Evolutionary conservation across 129 eudicot genomes (phyloP).

Genomic region (Erigeron canadensis): DNA sequence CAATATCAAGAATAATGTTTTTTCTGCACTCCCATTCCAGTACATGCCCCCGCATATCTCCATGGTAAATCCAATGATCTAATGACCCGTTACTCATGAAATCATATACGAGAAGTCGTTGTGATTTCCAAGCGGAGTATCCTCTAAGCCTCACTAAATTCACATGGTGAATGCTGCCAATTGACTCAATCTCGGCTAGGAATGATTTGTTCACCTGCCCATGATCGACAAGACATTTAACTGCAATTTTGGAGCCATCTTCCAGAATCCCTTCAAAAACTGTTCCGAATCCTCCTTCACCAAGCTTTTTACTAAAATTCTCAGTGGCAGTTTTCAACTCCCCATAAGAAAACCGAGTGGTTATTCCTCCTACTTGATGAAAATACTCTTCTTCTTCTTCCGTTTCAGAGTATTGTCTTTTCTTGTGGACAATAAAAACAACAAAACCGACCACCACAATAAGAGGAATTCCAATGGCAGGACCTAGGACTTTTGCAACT

Average conservation of each 20-base stretch:
- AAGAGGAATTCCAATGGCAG: neutral
- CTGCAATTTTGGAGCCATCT: slow-evolving; percentile 39
- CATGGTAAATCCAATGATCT: slow-evolving; percentile 41
- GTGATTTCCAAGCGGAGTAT: too few relatives aligned
- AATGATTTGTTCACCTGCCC: slow-evolving; percentile 42
- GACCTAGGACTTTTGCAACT: neutral
- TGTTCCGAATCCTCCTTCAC: slow-evolving; percentile 52
- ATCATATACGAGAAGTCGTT: too few relatives aligned
- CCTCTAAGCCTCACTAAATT: too few relatives aligned
- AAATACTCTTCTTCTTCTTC: slow-evolving; percentile 46
- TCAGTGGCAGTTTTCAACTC: too few relatives aligned
- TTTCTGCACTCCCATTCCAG: slow-evolving; percentile 37
- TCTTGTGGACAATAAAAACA: neutral
- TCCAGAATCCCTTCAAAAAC: slow-evolving; percentile 38
- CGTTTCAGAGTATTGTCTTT: neutral
- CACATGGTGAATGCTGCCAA: slow-evolving; percentile 58
- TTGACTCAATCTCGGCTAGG: slow-evolving; percentile 45
- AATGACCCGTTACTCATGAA: slow-evolving; percentile 43
- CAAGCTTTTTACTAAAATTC: slow-evolving; percentile 44
- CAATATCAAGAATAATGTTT: slow-evolving; percentile 40
- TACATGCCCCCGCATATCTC: slow-evolving; percentile 5
- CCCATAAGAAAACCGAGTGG: slow-evolving; percentile 37
- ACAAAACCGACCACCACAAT: neutral
- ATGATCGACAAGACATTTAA: slow-evolving; percentile 39
- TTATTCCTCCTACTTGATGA: slow-evolving; percentile 37